Evolutionary conservation across 2,329 filamentous ascomycete genomes (phyloP).

Genomic region (Calcarisporium arbuscula): DNA sequence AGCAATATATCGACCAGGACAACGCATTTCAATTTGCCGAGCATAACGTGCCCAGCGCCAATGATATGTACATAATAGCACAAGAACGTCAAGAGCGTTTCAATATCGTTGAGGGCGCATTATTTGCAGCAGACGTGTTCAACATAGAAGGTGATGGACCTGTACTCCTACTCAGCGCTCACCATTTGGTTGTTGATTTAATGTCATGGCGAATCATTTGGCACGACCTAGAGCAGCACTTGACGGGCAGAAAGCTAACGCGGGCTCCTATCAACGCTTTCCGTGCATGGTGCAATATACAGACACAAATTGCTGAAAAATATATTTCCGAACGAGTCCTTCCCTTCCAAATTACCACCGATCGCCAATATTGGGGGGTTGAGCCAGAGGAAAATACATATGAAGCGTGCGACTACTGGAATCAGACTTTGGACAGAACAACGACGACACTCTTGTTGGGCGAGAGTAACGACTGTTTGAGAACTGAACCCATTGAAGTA

Average conservation of each 20-base stretch:
- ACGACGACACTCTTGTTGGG: conserved; percentile 12
- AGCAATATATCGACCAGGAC: conserved; percentile 13
- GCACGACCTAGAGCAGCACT: background rate
- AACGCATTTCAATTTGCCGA: background rate
- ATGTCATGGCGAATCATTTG: background rate
- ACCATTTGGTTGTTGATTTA: background rate
- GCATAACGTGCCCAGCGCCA: background rate
- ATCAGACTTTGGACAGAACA: conserved; percentile 8
- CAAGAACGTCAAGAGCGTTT: background rate
- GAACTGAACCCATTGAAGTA: conserved; percentile 31
- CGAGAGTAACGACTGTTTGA: conserved; percentile 21
- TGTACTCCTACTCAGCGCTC: background rate
- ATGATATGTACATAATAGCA: background rate
- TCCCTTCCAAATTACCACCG: background rate
- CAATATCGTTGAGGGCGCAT: background rate
- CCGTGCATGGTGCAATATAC: conserved; percentile 27
- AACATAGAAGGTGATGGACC: background rate
- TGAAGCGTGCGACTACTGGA: background rate
- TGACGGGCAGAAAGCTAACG: background rate
- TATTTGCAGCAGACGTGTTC: background rate
- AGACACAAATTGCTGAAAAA: conserved; percentile 20
- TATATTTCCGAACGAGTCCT: background rate
- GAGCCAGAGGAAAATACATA: background rate
- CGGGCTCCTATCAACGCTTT: conserved; percentile 22
- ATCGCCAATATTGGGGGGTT: background rate